These are phyloP conservation scores for Panellus pusillus DNA, from an alignment of 768 basidiomycete species.

Conservation along the genomic window DNA sequence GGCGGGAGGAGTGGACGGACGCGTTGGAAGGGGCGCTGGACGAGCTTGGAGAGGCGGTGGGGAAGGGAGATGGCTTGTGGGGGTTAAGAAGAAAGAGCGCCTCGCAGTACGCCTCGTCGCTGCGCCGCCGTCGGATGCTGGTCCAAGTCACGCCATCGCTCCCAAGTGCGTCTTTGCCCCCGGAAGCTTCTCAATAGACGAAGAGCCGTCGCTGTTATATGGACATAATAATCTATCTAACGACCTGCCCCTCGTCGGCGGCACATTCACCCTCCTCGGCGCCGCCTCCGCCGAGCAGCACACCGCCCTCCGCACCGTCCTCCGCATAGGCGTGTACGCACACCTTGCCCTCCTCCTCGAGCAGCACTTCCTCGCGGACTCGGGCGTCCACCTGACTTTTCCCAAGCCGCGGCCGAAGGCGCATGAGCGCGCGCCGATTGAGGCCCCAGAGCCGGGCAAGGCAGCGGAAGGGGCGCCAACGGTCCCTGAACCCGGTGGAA, in stretches of 20 bases:
- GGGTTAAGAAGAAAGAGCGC: slow-evolving; percentile 38
- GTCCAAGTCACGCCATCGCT: not conserved
- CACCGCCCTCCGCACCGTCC: slow-evolving; percentile 42
- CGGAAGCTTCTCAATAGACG: slow-evolving; percentile 40
- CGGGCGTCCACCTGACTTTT: slow-evolving; percentile 46
- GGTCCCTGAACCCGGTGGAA: too few relatives aligned
- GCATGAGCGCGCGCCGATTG: too few relatives aligned
- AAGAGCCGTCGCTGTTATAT: slow-evolving; percentile 43
- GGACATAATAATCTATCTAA: slow-evolving; percentile 36
- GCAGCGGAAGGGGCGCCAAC: too few relatives aligned
- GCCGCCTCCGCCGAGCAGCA: slow-evolving; percentile 44
- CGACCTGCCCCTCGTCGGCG: slow-evolving; percentile 52
- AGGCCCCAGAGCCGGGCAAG: too few relatives aligned
- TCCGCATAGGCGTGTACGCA: slow-evolving; percentile 53
- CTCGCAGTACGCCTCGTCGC: slow-evolving; percentile 20
- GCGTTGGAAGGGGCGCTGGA: slow-evolving; percentile 50
- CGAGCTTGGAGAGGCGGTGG: slow-evolving; percentile 41
- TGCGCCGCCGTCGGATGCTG: too few relatives aligned
- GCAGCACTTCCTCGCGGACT: slow-evolving; percentile 55
- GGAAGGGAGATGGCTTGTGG: slow-evolving; percentile 48
- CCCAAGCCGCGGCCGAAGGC: too few relatives aligned
- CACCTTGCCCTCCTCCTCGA: slow-evolving; percentile 63
- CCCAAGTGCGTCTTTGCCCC: slow-evolving; percentile 33
- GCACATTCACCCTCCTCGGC: slow-evolving; percentile 58
- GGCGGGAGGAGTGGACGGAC: slow-evolving; percentile 44